These are phyloP conservation scores for Scheffersomyces ergatensis DNA, from an alignment of 805 yeast species.

Conservation along the genomic window DNA sequence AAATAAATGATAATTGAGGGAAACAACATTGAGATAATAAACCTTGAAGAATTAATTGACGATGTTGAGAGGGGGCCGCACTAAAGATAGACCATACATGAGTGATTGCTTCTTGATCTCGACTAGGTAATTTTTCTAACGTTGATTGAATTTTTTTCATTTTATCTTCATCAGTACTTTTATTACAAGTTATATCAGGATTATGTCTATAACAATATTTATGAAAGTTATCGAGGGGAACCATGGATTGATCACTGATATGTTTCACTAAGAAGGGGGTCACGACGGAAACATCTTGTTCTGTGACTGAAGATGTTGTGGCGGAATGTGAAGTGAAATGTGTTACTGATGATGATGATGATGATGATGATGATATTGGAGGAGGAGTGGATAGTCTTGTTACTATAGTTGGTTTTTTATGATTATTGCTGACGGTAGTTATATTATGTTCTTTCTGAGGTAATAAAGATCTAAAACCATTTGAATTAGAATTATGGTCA, in stretches of 20 bases:
- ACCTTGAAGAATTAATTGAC: conserved; percentile 79
- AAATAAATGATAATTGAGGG: conserved; percentile 85
- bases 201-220: conserved; percentile 90
- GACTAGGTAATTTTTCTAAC: conserved; percentile 57
- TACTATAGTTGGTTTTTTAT: not conserved
- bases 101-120: conserved; percentile 74
- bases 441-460: not conserved
- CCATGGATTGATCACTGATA: conserved; percentile 38
- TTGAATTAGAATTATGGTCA: too few species aligned
- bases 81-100: conserved; percentile 84
- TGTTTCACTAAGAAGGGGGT: conserved; percentile 42
- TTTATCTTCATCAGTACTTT: conserved; percentile 59
- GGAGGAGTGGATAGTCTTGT: not conserved
- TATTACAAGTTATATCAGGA: conserved; percentile 78
- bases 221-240: conserved; percentile 53
- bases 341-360: not conserved
- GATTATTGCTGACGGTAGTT: not conserved
- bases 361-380: not conserved
- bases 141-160: conserved; percentile 62
- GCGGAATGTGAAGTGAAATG: not conserved
- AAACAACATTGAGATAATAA: conserved; percentile 87
- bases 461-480: not conserved
- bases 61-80: conserved; percentile 66
- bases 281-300: conserved; percentile 24
- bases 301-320: conserved; percentile 3